Evolutionary conservation across 352 stramenopile genomes (phyloP), one percentile per base, ranked within the genome.

Genomic region (Phytophthora foliorum): DNA sequence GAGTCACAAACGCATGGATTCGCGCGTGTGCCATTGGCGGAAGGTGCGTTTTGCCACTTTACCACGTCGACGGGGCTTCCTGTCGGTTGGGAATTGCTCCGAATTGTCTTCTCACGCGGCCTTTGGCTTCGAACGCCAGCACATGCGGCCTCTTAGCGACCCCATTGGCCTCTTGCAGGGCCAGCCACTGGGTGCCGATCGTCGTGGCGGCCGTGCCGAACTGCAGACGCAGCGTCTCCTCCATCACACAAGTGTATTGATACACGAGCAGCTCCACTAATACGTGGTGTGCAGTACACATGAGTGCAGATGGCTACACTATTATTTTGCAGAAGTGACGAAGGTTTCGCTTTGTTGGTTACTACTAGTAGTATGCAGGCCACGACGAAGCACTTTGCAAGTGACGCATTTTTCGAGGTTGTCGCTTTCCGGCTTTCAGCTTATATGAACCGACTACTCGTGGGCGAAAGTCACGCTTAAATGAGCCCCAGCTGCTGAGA

Each of bases 71-170:
- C 8, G 66, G 45, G 17, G 77, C 46, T 57, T 84, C 68, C n/a
- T 77, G 55, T 10, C 74, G 46, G 6, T 71, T 59, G 10, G 39
- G 41, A 38, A 82, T 64, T 19, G 76, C 53, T 11, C 31, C 50
- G 4, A 57, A 11, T 21, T 57, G 50, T 32, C 65, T 41, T 21
- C 22, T 44, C 1, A 72, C 62, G 24, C 68, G 72, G 74, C 84
- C 82, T 88, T 93, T 94, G 0, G 86, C 86, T 72, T 94, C 86
- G 41, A 94, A 94, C 7, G 81, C 80, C 29, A 94, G 49, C 14
- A 93, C 24, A 1, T 88, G 81, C 9, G 76, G 81, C 41, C 25
- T 56, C 57, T 88, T 78, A 25, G 77, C 63, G n/a, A 67, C 54
- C 34, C 60, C 63, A 55, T 87, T 87, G 34, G 51, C 54, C 21